Evolutionary conservation across 148 eudicot genomes (phyloP).

Genomic region (Nyssa sinensis): DNA sequence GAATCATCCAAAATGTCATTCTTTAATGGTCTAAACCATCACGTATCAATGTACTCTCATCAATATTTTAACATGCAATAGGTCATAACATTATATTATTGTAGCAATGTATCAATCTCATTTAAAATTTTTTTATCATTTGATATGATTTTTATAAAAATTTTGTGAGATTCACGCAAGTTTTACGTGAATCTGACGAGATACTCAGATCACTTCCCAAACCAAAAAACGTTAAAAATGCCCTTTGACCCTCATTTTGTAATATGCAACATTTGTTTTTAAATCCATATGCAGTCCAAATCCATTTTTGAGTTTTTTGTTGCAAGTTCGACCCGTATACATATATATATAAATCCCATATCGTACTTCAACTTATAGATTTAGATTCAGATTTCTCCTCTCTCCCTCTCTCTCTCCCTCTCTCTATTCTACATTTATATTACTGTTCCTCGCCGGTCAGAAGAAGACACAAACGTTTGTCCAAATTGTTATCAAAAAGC

Average conservation of each 20-base stretch:
- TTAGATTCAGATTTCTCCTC: background rate
- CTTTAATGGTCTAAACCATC: too few species aligned
- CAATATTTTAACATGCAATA: background rate
- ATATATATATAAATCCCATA: background rate
- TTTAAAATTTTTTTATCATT: too few species aligned
- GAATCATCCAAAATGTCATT: too few species aligned
- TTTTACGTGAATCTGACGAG: too few species aligned
- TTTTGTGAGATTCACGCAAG: too few species aligned
- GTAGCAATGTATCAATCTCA: too few species aligned
- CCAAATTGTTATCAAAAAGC: background rate
- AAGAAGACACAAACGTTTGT: background rate
- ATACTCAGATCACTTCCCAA: too few species aligned
- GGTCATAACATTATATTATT: too few species aligned
- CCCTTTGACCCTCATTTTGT: background rate
- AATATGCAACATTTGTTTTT: background rate
- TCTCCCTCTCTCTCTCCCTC: background rate
- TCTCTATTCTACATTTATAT: background rate
- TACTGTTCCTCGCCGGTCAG: constrained; percentile 1
- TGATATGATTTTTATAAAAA: too few species aligned
- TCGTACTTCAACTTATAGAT: background rate
- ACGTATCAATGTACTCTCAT: too few species aligned
- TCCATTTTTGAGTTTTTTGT: background rate
- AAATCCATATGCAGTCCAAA: background rate
- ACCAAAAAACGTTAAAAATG: background rate
- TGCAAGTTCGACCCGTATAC: background rate